These are phyloP conservation scores for Xerocomellus chrysenteron DNA, from an alignment of 768 basidiomycete genomes.

Conservation along the genomic window DNA sequence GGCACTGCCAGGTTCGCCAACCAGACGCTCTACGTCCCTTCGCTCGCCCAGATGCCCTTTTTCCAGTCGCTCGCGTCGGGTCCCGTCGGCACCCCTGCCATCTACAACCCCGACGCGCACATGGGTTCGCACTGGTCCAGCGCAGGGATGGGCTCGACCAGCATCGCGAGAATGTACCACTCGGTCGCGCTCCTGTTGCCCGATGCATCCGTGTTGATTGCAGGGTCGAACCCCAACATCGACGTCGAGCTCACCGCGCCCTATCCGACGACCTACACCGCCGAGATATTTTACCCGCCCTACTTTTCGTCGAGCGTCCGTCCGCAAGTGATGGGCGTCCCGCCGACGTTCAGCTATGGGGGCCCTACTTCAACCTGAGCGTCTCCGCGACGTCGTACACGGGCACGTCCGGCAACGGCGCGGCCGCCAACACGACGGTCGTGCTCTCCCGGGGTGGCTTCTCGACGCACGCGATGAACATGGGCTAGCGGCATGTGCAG, in stretches of 20 bases:
- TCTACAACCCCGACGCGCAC: constrained; percentile 78
- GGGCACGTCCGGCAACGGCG: constrained; percentile 58
- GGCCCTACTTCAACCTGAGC: constrained; percentile 71
- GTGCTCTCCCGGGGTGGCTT: constrained; percentile 82
- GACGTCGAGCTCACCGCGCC: constrained; percentile 65
- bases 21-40: constrained; percentile 43
- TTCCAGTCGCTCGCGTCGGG: constrained; percentile 76
- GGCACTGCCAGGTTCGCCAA: constrained; percentile 88
- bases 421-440: constrained; percentile 73
- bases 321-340: constrained; percentile 69
- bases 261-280: constrained; percentile 77
- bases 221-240: constrained; percentile 91
- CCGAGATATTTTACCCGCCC: constrained; percentile 88
- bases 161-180: constrained; percentile 85
- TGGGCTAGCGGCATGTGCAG: constrained; percentile 80
- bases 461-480: constrained; percentile 85
- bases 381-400: constrained; percentile 66
- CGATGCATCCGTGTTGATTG: constrained; percentile 82
- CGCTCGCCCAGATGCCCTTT: constrained; percentile 58
- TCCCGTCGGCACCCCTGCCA: constrained; percentile 72
- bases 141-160: constrained; percentile 58
- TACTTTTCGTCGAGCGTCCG: constrained; percentile 84
- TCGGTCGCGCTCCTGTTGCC: constrained; percentile 88
- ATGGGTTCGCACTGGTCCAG: constrained; percentile 74
- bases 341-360: constrained; percentile 84